phyloP scores from a whole-genome alignment of 202 grass and related monocot species.

The Bolboschoenoplectus hybrid region DNA sequence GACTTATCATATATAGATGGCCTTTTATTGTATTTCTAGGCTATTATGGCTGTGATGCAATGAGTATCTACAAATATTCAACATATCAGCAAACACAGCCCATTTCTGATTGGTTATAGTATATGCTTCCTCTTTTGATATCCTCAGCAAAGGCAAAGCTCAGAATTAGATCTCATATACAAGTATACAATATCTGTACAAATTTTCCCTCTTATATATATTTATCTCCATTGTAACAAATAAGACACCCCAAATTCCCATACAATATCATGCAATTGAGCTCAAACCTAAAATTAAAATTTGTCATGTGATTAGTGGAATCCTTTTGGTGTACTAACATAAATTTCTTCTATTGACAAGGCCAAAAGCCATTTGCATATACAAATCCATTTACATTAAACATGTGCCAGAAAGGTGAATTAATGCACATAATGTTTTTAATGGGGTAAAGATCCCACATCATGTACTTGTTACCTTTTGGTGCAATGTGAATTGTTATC shows the following conservation, averaged over 20 bases:
- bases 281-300: not conserved
- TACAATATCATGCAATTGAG: not conserved
- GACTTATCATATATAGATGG: not conserved
- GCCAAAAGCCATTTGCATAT: constrained; percentile 2
- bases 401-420: not conserved
- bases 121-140: not conserved
- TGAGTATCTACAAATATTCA: not conserved
- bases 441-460: not conserved
- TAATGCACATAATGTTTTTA: constrained; percentile 4
- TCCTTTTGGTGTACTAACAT: not conserved
- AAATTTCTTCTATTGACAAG: constrained; percentile 8
- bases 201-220: not conserved
- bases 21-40: not conserved
- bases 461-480: constrained; percentile 2
- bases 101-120: not conserved
- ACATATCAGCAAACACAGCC: not conserved
- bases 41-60: not conserved
- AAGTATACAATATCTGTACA: not conserved
- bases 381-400: constrained; percentile 24
- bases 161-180: not conserved
- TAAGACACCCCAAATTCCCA: not conserved
- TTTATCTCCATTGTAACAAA: constrained; percentile 10
- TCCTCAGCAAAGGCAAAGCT: not conserved
- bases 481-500: not conserved
- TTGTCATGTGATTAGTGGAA: not conserved